phyloP scores from a whole-genome alignment of 441 rosid genomes.

The Eruca vesicaria region DNA sequence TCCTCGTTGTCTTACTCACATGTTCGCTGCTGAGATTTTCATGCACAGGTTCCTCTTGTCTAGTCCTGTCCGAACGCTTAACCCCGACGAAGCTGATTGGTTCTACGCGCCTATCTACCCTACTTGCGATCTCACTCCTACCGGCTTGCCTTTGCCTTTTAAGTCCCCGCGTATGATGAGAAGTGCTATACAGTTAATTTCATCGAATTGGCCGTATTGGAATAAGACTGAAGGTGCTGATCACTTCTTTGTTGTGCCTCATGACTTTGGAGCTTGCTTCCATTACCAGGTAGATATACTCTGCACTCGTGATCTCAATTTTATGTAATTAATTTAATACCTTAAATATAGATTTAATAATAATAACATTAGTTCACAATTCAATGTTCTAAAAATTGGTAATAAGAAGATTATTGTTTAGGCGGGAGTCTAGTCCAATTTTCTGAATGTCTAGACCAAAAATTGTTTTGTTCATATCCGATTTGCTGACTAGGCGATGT shows the following conservation, averaged over 20 bases:
- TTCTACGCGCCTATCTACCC: constrained; percentile 81
- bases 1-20: constrained; percentile 83
- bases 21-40: constrained; percentile 93
- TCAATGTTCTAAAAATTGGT: too few relatives aligned
- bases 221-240: constrained; percentile 34
- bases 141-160: constrained; percentile 88
- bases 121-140: constrained; percentile 96
- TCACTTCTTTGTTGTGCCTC: constrained; percentile 94
- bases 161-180: constrained; percentile 94
- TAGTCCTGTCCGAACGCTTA: constrained; percentile 76
- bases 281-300: constrained; percentile 70
- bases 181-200: constrained; percentile 49
- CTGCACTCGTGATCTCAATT: neutral
- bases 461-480: too few relatives aligned
- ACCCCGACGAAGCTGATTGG: constrained; percentile 94
- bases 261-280: constrained; percentile 94
- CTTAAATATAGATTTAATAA: too few relatives aligned
- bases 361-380: too few relatives aligned
- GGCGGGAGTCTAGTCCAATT: too few relatives aligned
- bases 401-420: too few relatives aligned
- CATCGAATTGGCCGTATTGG: constrained; percentile 29
- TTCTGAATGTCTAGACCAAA: too few relatives aligned
- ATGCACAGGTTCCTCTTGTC: constrained; percentile 91
- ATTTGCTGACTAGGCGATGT: too few relatives aligned
- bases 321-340: too few relatives aligned